These are phyloP conservation scores for Fusarium hainanense DNA, from an alignment of 2,329 filamentous ascomycete species.

Conservation along the genomic window DNA sequence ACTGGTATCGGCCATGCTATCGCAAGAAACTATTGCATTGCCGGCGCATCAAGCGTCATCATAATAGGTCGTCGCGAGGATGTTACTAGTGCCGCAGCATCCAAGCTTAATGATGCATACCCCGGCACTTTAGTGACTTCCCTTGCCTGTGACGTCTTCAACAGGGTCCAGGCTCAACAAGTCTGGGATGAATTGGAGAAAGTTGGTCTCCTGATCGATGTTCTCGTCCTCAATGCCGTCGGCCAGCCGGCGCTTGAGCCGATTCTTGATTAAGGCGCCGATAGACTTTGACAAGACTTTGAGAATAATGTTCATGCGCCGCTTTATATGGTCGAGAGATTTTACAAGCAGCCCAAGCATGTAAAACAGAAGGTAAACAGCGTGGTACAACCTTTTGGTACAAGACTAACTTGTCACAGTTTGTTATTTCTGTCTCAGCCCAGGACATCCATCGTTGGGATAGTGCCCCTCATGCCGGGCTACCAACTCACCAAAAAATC, in stretches of 20 bases:
- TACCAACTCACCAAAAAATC: conserved; percentile 55
- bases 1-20: conserved; percentile 74
- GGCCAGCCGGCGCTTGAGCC: conserved; percentile 16
- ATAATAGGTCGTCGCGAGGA: conserved; percentile 49
- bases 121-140: conserved; percentile 14
- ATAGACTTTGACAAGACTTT: conserved; percentile 41
- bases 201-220: neutral
- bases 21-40: conserved; percentile 64
- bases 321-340: conserved; percentile 29
- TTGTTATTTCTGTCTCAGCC: conserved; percentile 26
- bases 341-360: conserved; percentile 36
- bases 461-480: conserved; percentile 33
- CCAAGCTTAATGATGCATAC: conserved; percentile 9
- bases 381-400: rapidly evolving
- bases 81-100: conserved; percentile 10
- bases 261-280: conserved; percentile 32
- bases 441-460: conserved; percentile 46
- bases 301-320: conserved; percentile 36
- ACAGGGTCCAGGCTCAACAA: neutral
- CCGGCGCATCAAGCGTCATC: conserved; percentile 52
- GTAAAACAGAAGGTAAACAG: conserved; percentile 9
- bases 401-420: neutral
- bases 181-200: conserved; percentile 26
- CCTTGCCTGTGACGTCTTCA: conserved; percentile 13
- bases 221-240: conserved; percentile 32